A percentile compares a stretch with the other conserved stretches of the same genome.
Conservation (phyloP, 352 stramenopile species). For the Phytophthora citricola region DNA sequence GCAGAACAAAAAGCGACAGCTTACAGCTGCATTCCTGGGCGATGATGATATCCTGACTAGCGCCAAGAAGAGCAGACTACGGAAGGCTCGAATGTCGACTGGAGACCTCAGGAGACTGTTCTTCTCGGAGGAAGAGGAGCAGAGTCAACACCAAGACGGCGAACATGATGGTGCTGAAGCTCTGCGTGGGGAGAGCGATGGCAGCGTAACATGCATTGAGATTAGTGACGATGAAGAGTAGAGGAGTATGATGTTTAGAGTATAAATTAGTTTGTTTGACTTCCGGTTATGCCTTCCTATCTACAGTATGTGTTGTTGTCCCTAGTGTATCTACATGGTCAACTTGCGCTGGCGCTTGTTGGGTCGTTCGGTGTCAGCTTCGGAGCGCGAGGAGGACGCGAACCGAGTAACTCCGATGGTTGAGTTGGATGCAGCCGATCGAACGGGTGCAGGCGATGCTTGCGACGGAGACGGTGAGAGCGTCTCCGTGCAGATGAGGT, state of each 20-base stretch:
- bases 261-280: constrained; percentile 44
- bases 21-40: constrained; percentile 81
- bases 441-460: constrained; percentile 22
- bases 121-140: constrained; percentile 38
- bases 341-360: constrained; percentile 42
- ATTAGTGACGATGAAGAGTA: constrained; percentile 32
- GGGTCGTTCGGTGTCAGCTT: constrained; percentile 24
- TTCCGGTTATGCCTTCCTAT: constrained; percentile 29
- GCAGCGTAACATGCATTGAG: constrained; percentile 41
- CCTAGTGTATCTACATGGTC: constrained; percentile 38
- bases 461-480: constrained; percentile 42
- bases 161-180: not conserved
- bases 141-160: constrained; percentile 4
- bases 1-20: constrained; percentile 86
- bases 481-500: constrained; percentile 43
- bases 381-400: constrained; percentile 31
- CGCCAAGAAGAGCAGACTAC: constrained; percentile 32
- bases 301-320: constrained; percentile 31
- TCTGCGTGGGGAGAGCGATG: constrained; percentile 17
- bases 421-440: constrained; percentile 21
- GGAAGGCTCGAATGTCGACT: constrained; percentile 42
- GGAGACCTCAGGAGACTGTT: constrained; percentile 63
- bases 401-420: constrained; percentile 35
- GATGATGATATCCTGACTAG: constrained; percentile 38
- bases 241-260: constrained; percentile 9